These are phyloP conservation scores for Plasmodium chabaudi DNA, from an alignment of 169 alveolate species.

Conservation along the genomic window DNA sequence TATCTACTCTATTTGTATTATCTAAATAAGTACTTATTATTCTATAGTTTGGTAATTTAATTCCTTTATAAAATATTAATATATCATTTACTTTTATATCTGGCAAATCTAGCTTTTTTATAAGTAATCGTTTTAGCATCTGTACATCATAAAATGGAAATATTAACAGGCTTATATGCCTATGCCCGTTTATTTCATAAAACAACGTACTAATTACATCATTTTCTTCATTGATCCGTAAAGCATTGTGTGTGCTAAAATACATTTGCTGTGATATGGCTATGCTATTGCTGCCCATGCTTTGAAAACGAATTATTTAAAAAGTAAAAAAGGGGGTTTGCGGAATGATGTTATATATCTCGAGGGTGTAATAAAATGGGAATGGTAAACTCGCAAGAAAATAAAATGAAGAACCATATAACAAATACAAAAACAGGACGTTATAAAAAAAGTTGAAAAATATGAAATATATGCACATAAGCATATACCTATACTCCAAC, in stretches of 20 bases:
- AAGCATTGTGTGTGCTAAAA: conserved; percentile 90
- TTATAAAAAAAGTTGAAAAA: too few relatives aligned
- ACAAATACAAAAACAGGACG: too few relatives aligned
- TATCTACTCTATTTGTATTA: conserved; percentile 64
- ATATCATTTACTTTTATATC: conserved; percentile 87
- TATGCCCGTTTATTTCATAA: conserved; percentile 87
- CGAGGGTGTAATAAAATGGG: too few relatives aligned
- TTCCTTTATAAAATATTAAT: conserved; percentile 90
- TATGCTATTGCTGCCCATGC: conserved; percentile 77
- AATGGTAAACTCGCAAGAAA: too few relatives aligned
- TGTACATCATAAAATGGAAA: conserved; percentile 92
- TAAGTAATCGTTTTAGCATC: conserved; percentile 89
- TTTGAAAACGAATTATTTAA: not conserved
- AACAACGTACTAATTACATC: conserved; percentile 84
- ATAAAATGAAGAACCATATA: too few relatives aligned
- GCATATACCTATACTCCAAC: too few relatives aligned
- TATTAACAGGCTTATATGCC: conserved; percentile 86
- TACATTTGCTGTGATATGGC: conserved; percentile 89
- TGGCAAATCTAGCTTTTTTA: conserved; percentile 88
- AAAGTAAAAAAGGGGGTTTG: not conserved
- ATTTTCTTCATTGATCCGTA: conserved; percentile 83
- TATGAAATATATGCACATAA: too few relatives aligned
- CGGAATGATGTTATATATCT: too few relatives aligned
- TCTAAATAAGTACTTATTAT: conserved; percentile 89
- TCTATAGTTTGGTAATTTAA: conserved; percentile 91